Percentiles rank a stretch among this genome's conserved stretches.
Evolutionary conservation across 345 rosid genomes (phyloP).

Genomic region (Ailanthus altissimus): DNA sequence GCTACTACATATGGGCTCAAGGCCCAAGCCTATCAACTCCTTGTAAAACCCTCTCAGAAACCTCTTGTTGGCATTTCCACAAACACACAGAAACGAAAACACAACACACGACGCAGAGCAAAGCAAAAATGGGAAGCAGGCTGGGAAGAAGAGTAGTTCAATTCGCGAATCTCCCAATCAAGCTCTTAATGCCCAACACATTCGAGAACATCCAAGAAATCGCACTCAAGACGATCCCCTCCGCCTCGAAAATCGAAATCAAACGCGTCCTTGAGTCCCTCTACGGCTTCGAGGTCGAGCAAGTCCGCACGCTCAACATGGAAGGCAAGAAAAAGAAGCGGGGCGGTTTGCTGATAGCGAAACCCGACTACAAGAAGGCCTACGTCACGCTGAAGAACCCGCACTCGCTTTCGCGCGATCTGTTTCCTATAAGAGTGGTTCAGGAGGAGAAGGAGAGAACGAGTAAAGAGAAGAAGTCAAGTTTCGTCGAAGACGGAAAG

Average conservation of each 20-base stretch:
- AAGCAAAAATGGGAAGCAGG: conserved; percentile 59
- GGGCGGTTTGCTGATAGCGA: conserved; percentile 70
- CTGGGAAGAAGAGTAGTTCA: conserved; percentile 75
- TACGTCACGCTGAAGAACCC: conserved; percentile 68
- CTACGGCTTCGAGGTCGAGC: conserved; percentile 82
- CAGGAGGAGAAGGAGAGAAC: conserved; percentile 66
- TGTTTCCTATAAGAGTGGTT: conserved; percentile 57
- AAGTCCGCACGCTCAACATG: conserved; percentile 91
- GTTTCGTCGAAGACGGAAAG: conserved; percentile 65
- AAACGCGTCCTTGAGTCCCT: conserved; percentile 92
- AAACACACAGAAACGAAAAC: background rate
- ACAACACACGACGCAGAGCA: background rate
- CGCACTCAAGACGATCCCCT: conserved; percentile 77
- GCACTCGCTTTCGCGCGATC: conserved; percentile 62
- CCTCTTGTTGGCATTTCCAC: background rate
- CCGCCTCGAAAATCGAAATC: conserved; percentile 92
- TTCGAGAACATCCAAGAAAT: conserved; percentile 67
- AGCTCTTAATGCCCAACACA: conserved; percentile 67
- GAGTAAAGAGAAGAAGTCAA: conserved; percentile 51
- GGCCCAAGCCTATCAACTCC: background rate
- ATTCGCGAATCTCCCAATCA: conserved; percentile 84
- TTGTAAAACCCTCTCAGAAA: background rate
- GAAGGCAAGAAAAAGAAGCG: conserved; percentile 91
- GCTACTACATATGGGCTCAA: background rate
- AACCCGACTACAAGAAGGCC: conserved; percentile 93